Evolutionary conservation across 2,329 filamentous ascomycete species (phyloP).

Genomic region (Lasiodiplodia hormozganensis): DNA sequence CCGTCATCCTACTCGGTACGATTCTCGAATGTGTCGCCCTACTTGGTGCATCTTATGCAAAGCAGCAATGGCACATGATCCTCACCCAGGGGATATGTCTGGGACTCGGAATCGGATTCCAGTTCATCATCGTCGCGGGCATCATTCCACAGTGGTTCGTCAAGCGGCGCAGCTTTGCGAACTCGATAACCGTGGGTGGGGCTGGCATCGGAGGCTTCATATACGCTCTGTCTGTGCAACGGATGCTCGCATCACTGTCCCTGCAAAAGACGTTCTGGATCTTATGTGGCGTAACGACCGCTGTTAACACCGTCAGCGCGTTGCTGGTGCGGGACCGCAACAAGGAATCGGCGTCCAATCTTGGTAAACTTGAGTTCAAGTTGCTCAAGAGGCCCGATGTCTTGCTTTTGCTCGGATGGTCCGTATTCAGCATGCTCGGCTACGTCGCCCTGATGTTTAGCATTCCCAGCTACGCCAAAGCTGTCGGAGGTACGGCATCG

Average conservation of each 20-base stretch:
- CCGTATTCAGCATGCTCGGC: constrained; percentile 52
- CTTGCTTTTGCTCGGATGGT: constrained; percentile 45
- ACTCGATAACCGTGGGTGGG: constrained; percentile 44
- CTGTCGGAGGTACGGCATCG: constrained; percentile 45
- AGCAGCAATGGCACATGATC: constrained; percentile 45
- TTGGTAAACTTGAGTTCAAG: constrained; percentile 38
- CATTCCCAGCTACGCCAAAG: constrained; percentile 52
- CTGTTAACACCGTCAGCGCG: constrained; percentile 33
- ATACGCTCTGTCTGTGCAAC: constrained; percentile 37
- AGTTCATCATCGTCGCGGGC: constrained; percentile 43
- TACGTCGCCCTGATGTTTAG: constrained; percentile 53
- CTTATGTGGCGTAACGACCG: constrained; percentile 39
- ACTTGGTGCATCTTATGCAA: constrained; percentile 40
- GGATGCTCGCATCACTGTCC: constrained; percentile 40
- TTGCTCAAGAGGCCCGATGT: constrained; percentile 43
- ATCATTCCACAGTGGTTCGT: constrained; percentile 50
- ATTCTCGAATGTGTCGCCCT: constrained; percentile 31
- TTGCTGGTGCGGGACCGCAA: constrained; percentile 39
- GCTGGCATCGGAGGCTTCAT: constrained; percentile 44
- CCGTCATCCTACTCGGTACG: not conserved
- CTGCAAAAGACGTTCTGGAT: constrained; percentile 41
- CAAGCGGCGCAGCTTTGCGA: constrained; percentile 43
- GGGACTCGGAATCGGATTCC: constrained; percentile 45
- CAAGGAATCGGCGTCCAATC: constrained; percentile 40
- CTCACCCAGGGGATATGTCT: constrained; percentile 41